phyloP scores from a whole-genome alignment of 2,329 filamentous ascomycete species.

The Akanthomyces lecanii region DNA sequence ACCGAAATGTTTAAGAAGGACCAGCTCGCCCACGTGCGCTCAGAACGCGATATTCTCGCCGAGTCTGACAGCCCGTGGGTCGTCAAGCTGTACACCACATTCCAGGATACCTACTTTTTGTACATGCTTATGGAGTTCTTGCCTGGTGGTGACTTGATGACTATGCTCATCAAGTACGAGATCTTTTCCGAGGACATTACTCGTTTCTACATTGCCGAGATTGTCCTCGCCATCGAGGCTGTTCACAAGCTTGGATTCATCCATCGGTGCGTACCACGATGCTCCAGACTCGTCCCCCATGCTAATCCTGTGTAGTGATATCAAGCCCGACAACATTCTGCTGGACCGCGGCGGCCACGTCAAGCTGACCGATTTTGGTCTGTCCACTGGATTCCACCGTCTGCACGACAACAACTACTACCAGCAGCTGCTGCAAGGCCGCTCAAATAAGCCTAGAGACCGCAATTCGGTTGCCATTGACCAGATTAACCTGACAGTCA shows the following conservation, averaged over 20 bases:
- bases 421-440: slow-evolving; percentile 85
- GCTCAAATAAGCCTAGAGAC: slow-evolving; percentile 69
- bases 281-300: not conserved
- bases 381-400: slow-evolving; percentile 97
- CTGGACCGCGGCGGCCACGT: slow-evolving; percentile 94
- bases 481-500: slow-evolving; percentile 96
- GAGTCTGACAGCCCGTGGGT: slow-evolving; percentile 99
- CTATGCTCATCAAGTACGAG: slow-evolving; percentile 99
- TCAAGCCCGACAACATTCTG: slow-evolving; percentile 98
- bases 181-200: slow-evolving; percentile 99
- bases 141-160: slow-evolving; percentile 97
- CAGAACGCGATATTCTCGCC: slow-evolving; percentile 94
- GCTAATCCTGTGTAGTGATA: slow-evolving; percentile 60
- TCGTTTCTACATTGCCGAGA: slow-evolving; percentile 97
- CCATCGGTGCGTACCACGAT: slow-evolving; percentile 68
- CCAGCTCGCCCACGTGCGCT: slow-evolving; percentile 93
- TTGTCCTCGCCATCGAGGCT: slow-evolving; percentile 95
- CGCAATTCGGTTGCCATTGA: slow-evolving; percentile 93
- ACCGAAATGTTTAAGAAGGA: slow-evolving; percentile 99
- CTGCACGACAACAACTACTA: slow-evolving; percentile 98
- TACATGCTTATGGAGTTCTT: slow-evolving; percentile 99
- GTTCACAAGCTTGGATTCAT: slow-evolving; percentile 98
- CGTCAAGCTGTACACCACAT: slow-evolving; percentile 96
- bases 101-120: slow-evolving; percentile 92
- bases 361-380: slow-evolving; percentile 95